Conservation (phyloP, 2,329 filamentous ascomycete genomes). For the Hymenoscyphus infarciens region DNA sequence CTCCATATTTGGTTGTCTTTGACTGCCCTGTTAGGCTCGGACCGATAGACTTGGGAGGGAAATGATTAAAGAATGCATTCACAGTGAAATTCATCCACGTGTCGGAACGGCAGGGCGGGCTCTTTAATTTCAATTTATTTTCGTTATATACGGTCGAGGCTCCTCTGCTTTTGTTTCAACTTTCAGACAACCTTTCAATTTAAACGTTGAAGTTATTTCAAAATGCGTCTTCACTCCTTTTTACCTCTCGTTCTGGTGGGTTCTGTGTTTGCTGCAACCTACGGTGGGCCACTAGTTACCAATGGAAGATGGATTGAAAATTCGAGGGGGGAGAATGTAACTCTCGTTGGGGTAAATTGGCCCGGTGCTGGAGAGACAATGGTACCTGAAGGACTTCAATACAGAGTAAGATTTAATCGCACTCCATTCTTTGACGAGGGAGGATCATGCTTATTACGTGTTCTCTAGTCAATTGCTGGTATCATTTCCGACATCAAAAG, state of each 20-base stretch:
- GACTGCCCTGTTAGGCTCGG: not conserved
- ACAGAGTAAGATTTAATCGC: slow-evolving; percentile 32
- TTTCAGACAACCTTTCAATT: not conserved
- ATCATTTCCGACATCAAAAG: slow-evolving; percentile 54
- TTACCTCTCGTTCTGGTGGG: slow-evolving; percentile 1
- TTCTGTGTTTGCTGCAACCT: slow-evolving; percentile 11
- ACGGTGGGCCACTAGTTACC: slow-evolving; percentile 29
- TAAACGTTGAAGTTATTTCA: not conserved
- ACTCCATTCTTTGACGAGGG: not conserved
- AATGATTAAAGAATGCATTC: not conserved
- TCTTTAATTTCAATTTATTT: no score
- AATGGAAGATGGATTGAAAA: slow-evolving; percentile 40
- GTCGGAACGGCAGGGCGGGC: not conserved
- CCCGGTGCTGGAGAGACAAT: slow-evolving; percentile 58
- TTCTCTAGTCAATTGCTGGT: slow-evolving; percentile 44
- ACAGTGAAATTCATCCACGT: not conserved
- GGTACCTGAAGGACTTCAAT: slow-evolving; percentile 61
- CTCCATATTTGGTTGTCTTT: not conserved
- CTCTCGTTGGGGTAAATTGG: slow-evolving; percentile 59
- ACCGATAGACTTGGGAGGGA: not conserved
- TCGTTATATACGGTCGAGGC: not conserved
- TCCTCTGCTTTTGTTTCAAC: not conserved
- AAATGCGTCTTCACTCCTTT: slow-evolving; percentile 5
- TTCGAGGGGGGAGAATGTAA: slow-evolving; percentile 40
- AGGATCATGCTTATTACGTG: not conserved